Percentiles rank a stretch among this genome's conserved stretches.
Evolutionary conservation across 768 basidiomycete genomes (phyloP).

Genomic region (Postia placenta): DNA sequence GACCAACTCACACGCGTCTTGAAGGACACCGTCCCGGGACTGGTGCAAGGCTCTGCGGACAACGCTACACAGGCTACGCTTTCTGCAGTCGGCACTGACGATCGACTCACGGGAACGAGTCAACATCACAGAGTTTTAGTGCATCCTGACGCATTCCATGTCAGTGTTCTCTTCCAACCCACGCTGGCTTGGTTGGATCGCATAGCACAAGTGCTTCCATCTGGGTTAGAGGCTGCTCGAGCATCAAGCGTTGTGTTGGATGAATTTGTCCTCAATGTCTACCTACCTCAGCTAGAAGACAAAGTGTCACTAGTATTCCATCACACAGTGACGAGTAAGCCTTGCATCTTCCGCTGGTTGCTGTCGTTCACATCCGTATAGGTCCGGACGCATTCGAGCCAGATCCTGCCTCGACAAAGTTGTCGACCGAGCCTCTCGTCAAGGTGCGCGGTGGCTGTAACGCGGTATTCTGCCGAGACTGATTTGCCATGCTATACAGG

Average conservation of each 20-base stretch:
- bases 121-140: conserved; percentile 84
- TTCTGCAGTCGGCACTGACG: conserved; percentile 60
- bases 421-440: conserved; percentile 69
- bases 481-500: conserved; percentile 50
- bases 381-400: conserved; percentile 86
- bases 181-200: conserved; percentile 80
- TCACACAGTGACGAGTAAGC: conserved; percentile 69
- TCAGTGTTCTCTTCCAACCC: conserved; percentile 90
- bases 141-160: conserved; percentile 90
- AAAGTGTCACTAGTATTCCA: conserved; percentile 87
- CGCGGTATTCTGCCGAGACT: too few species aligned
- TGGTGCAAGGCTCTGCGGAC: conserved; percentile 68
- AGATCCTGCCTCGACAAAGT: conserved; percentile 58
- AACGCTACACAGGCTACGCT: conserved; percentile 58
- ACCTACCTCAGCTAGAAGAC: conserved; percentile 92
- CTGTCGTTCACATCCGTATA: too few species aligned
- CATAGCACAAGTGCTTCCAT: conserved; percentile 65
- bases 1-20: conserved; percentile 79
- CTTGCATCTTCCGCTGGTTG: background rate
- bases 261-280: conserved; percentile 89
- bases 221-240: conserved; percentile 57
- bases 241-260: conserved; percentile 74
- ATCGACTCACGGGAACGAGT: conserved; percentile 63
- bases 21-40: conserved; percentile 88
- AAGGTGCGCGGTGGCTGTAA: too few species aligned